Conservation (phyloP, 1,139 yeast genomes). For the Kodamaea arcana region DNA sequence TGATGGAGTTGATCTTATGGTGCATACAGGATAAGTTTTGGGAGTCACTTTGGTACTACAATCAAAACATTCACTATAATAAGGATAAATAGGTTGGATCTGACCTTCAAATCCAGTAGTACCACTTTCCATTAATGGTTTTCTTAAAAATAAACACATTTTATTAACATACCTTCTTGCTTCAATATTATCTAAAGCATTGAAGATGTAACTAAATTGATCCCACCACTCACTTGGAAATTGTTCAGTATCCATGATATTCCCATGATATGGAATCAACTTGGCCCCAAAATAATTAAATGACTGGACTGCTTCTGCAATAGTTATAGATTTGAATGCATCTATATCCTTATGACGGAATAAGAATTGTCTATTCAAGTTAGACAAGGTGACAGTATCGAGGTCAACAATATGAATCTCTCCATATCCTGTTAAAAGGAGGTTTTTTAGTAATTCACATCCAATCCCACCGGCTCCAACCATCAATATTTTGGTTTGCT, state of each 20-base stretch:
- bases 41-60: slow-evolving; percentile 87
- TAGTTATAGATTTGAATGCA: slow-evolving; percentile 77
- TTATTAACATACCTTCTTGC: slow-evolving; percentile 89
- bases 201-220: slow-evolving; percentile 74
- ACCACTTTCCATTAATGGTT: slow-evolving; percentile 88
- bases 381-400: slow-evolving; percentile 89
- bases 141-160: slow-evolving; percentile 67
- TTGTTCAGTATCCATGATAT: slow-evolving; percentile 70
- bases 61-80: slow-evolving; percentile 85
- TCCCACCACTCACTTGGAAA: slow-evolving; percentile 82
- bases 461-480: slow-evolving; percentile 99
- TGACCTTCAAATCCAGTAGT: slow-evolving; percentile 95
- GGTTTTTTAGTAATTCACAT: slow-evolving; percentile 85
- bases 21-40: slow-evolving; percentile 90
- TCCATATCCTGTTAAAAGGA: slow-evolving; percentile 79
- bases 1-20: slow-evolving; percentile 94
- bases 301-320: slow-evolving; percentile 71
- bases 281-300: slow-evolving; percentile 71
- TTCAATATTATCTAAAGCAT: slow-evolving; percentile 90
- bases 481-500: slow-evolving; percentile 60
- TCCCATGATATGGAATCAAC: slow-evolving; percentile 79
- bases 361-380: slow-evolving; percentile 88
- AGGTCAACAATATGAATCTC: slow-evolving; percentile 90
- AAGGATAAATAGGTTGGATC: slow-evolving; percentile 85
- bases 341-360: slow-evolving; percentile 86